Percentiles rank a stretch among this genome's conserved stretches.
Evolutionary conservation across 345 rosid genomes (phyloP).

Genomic region (Iberis pinnata): DNA sequence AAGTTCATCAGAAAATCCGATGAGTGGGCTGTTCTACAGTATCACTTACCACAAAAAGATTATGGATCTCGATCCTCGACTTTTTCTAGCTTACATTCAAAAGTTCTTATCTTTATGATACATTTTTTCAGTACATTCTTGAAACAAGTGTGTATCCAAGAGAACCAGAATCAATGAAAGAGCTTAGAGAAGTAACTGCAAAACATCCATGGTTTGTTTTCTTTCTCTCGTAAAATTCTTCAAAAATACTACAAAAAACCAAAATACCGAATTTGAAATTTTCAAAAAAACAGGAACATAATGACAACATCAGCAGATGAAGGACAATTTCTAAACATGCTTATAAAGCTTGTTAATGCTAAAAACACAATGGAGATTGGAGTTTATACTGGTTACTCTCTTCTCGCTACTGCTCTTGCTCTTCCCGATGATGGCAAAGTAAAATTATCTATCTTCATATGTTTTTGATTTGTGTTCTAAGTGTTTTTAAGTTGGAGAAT

Average conservation of each 20-base stretch:
- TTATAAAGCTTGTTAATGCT: slow-evolving; percentile 85
- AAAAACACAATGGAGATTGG: slow-evolving; percentile 99
- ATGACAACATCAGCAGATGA: slow-evolving; percentile 98
- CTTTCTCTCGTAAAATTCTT: too few species aligned
- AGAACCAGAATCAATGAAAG: slow-evolving; percentile 94
- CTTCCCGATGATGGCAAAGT: slow-evolving; percentile 92
- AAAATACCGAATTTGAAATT: too few species aligned
- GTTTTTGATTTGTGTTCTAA: neutral
- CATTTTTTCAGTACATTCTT: slow-evolving; percentile 44
- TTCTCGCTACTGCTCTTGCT: slow-evolving; percentile 94
- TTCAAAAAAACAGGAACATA: too few species aligned
- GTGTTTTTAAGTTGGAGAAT: neutral
- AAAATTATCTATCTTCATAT: neutral
- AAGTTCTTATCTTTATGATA: too few species aligned
- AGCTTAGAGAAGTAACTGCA: slow-evolving; percentile 86
- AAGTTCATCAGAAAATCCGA: too few species aligned
- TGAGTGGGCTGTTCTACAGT: too few species aligned
- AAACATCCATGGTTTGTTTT: slow-evolving; percentile 98
- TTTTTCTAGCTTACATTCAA: too few species aligned
- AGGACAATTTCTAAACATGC: slow-evolving; percentile 91
- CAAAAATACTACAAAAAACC: too few species aligned
- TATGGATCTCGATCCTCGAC: too few species aligned
- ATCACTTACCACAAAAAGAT: too few species aligned
- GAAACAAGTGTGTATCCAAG: slow-evolving; percentile 98
- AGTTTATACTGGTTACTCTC: slow-evolving; percentile 97